Conservation (phyloP, 108 stramenopile genomes). For the Cyclotella sp. region DNA sequence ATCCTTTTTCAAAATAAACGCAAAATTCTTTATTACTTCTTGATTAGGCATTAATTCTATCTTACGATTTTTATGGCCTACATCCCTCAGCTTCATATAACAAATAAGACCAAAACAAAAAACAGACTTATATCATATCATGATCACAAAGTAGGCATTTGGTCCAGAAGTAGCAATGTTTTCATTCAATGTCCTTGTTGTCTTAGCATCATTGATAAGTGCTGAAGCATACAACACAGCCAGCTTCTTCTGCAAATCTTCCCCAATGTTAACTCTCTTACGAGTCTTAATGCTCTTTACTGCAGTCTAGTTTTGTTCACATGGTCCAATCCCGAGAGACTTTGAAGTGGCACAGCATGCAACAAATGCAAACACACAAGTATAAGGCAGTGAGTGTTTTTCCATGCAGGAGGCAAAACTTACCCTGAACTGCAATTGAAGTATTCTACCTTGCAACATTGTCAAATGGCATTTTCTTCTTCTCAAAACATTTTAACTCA, state of each 20-base stretch:
- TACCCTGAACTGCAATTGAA: not conserved
- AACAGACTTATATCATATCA: not conserved
- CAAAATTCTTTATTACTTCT: no score
- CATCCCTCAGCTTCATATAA: no score
- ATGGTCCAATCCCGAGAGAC: not conserved
- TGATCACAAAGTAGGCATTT: not conserved
- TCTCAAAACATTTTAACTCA: not conserved
- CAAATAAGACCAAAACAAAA: no score
- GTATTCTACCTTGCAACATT: not conserved
- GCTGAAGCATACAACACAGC: not conserved
- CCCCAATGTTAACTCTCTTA: not conserved
- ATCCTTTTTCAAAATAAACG: no score
- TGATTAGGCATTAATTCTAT: no score
- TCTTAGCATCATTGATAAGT: not conserved
- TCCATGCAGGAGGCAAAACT: conserved; percentile 3
- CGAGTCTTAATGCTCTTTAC: conserved; percentile 7
- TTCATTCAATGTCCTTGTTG: not conserved
- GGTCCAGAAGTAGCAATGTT: not conserved
- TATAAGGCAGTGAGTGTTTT: conserved; percentile 11
- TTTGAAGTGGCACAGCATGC: not conserved
- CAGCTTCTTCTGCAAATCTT: not conserved
- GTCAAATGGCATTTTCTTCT: not conserved
- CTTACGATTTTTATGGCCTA: no score
- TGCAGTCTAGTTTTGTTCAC: not conserved
- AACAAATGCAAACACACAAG: not conserved